Evolutionary conservation across 1,284 basidiomycete species (phyloP), one percentile per base, ranked within the genome.

Genomic region (Trichosporon coremiiforme): DNA sequence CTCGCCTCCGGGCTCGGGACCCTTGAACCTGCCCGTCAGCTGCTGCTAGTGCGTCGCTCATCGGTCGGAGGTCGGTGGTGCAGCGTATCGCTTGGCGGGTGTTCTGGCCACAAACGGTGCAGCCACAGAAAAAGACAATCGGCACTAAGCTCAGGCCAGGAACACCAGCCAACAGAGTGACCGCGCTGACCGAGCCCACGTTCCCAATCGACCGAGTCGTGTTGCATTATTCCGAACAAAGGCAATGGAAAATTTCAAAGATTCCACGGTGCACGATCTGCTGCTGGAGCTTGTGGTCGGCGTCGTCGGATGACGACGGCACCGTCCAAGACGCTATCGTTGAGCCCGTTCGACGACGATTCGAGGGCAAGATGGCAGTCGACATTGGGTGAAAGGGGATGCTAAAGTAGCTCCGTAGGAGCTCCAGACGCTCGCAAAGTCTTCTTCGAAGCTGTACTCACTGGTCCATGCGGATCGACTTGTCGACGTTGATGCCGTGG

Each of bases 1-100:
- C 78, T 90, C 86, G 75, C 89, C 87, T 64, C 83, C 83, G 2
- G 83, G 82, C 57, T 79, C 81, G 25, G 83, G 70, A 1, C 31
- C 31, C 29, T 60, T 22, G 31, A 33, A 35, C 20, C 57, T 60
- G 57, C 2, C 31, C 8, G 57, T 60, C 57, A 60, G 57, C 41
- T 45, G 36, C 36, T 38, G 33, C 33, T 33, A 33, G 4, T 33
- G 41, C 41, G 41, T 45, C 41, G 41, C 41, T n/a, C 41, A 45
- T 45, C 41, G 41, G 41, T 53, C 47, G n/a, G 47, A 20, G 13
- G 47, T 53, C 41, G 41, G 41, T 45, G 41, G 41, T 45, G 41
- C 41, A 10, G 41, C 41, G 41, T 45, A 10, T 45, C 41, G 41
- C 41, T 45, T 45, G 7, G 12, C 41, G 41, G 15, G 1, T 17